Evolutionary conservation across 106 monocot species (phyloP).

Genomic region (Agapanthus africanus): DNA sequence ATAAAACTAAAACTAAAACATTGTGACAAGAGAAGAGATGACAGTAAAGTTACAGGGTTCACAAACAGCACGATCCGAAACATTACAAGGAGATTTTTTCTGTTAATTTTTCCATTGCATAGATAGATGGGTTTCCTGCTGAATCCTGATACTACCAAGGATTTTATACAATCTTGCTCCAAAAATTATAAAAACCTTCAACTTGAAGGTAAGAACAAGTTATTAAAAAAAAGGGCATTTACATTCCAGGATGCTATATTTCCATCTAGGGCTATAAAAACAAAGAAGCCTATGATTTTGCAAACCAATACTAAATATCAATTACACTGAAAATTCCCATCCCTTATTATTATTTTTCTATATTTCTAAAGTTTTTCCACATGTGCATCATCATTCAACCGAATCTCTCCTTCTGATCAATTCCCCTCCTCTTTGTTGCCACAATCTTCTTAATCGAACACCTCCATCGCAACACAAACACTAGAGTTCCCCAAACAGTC

Average conservation of each 20-base stretch:
- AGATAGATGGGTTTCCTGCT: too few species aligned
- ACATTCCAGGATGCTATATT: conserved; percentile 3
- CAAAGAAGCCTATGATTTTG: background rate
- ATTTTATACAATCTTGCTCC: too few species aligned
- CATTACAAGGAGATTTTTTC: too few species aligned
- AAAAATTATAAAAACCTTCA: too few species aligned
- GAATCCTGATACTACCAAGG: too few species aligned
- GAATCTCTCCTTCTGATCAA: conserved; percentile 3
- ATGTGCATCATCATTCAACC: background rate
- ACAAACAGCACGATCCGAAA: too few species aligned
- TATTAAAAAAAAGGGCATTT: too few species aligned
- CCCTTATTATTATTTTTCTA: background rate
- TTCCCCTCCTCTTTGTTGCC: conserved; percentile 29
- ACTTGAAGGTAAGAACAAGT: too few species aligned
- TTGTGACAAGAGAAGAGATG: too few species aligned
- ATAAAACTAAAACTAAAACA: too few species aligned
- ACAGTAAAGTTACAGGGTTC: too few species aligned
- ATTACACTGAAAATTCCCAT: background rate
- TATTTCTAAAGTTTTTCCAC: background rate
- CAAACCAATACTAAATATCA: background rate
- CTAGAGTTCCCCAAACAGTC: conserved; percentile 40
- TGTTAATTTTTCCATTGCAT: too few species aligned
- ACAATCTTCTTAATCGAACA: conserved; percentile 61
- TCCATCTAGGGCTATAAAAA: background rate
- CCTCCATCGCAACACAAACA: conserved; percentile 51